Evolutionary conservation across 2,329 filamentous ascomycete species (phyloP).

Genomic region (Exserohilum turcica): DNA sequence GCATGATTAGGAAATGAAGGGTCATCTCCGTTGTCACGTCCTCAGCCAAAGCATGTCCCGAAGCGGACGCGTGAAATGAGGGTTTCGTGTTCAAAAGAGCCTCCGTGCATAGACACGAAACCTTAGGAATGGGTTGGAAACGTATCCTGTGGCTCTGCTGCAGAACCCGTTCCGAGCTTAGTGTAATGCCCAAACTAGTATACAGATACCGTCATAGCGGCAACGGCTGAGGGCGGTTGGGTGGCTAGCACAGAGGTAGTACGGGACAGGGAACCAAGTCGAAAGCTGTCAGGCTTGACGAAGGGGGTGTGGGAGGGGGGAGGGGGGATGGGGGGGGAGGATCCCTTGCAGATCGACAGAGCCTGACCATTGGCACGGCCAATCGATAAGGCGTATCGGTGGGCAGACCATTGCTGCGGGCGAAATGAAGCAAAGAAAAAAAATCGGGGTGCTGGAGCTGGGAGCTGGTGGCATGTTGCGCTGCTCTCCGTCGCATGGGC

Average conservation of each 20-base stretch:
- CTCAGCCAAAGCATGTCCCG: conserved; percentile 38
- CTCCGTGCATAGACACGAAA: conserved; percentile 45
- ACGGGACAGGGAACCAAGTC: conserved; percentile 38
- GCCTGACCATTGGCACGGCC: conserved; percentile 41
- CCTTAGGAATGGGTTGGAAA: conserved; percentile 33
- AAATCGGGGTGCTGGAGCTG: conserved; percentile 25
- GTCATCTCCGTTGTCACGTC: conserved; percentile 38
- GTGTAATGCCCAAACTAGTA: conserved; percentile 37
- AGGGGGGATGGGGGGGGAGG: too few species aligned
- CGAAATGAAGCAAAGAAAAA: conserved; percentile 13
- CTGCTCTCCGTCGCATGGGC: conserved; percentile 22
- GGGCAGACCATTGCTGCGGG: conserved; percentile 21
- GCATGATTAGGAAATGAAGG: conserved; percentile 49
- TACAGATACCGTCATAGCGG: conserved; percentile 36
- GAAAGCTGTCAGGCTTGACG: conserved; percentile 42
- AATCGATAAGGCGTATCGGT: conserved; percentile 47
- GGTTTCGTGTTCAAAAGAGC: conserved; percentile 39
- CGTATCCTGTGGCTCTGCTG: conserved; percentile 19
- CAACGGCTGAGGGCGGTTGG: conserved; percentile 22
- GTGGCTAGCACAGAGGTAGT: conserved; percentile 32
- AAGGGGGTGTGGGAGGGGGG: conserved; percentile 9
- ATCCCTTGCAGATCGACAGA: conserved; percentile 43
- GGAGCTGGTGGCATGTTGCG: conserved; percentile 22
- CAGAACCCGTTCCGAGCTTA: conserved; percentile 27
- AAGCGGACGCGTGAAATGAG: conserved; percentile 43